Evolutionary conservation across 164 flowering plant species (phyloP).

Genomic region (Sedum album): DNA sequence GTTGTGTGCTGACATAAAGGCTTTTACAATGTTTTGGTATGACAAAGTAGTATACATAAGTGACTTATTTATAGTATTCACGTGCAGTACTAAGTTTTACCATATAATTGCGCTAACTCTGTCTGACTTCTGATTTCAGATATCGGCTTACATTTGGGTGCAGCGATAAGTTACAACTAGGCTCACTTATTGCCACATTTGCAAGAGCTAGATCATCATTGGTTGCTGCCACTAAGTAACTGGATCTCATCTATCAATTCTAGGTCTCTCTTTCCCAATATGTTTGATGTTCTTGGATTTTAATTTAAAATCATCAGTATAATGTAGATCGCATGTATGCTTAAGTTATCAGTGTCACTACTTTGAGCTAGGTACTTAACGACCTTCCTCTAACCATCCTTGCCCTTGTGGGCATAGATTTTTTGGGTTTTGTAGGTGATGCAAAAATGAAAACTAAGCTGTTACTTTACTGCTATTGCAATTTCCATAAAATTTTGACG

Average conservation of each 20-base stretch:
- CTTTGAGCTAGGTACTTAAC: too few species aligned
- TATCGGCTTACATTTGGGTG: slow-evolving; percentile 86
- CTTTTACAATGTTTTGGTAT: not conserved
- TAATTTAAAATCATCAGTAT: too few species aligned
- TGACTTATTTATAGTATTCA: not conserved
- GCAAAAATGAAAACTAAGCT: too few species aligned
- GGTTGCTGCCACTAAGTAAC: slow-evolving; percentile 64
- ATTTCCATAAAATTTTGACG: too few species aligned
- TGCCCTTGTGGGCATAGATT: too few species aligned
- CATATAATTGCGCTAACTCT: not conserved
- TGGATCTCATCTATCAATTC: not conserved
- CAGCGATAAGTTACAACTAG: slow-evolving; percentile 89
- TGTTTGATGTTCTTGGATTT: not conserved
- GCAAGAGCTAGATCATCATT: slow-evolving; percentile 59
- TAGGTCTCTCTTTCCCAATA: not conserved
- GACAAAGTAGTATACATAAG: not conserved
- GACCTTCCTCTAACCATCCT: too few species aligned
- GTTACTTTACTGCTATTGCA: too few species aligned
- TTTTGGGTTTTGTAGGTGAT: too few species aligned
- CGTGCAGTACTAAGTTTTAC: not conserved
- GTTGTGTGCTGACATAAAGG: not conserved
- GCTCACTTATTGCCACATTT: slow-evolving; percentile 63
- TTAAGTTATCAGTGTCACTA: too few species aligned
- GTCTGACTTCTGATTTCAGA: slow-evolving; percentile 37
- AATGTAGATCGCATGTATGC: not conserved